Evolutionary conservation across 2,329 filamentous ascomycete species (phyloP).

Genomic region (Xylaria sp.): DNA sequence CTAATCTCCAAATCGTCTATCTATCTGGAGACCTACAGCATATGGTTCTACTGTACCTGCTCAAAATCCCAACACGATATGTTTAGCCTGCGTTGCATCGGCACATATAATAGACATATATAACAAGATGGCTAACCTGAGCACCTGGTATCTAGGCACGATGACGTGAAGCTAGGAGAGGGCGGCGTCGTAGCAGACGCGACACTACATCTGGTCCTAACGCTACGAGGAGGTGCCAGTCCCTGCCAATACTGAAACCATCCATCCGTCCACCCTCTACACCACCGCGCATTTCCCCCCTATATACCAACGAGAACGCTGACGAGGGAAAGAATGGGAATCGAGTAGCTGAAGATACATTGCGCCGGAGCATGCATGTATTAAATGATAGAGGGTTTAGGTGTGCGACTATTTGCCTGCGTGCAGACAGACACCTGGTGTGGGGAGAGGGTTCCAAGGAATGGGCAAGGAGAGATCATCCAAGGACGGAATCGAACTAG

Average conservation of each 20-base stretch:
- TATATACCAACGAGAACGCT: neutral
- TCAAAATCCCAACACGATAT: neutral
- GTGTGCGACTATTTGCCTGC: neutral
- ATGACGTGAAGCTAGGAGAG: conserved; percentile 92
- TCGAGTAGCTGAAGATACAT: neutral
- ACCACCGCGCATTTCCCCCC: neutral
- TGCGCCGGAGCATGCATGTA: neutral
- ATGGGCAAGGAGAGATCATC: neutral
- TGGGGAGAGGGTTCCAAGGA: neutral
- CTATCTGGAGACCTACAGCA: neutral
- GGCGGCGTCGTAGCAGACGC: conserved; percentile 92
- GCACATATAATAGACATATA: neutral
- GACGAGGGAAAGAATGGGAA: neutral
- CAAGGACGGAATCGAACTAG: neutral
- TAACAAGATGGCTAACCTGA: conserved; percentile 12
- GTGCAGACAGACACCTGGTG: neutral
- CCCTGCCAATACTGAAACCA: conserved; percentile 32
- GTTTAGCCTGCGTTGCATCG: neutral
- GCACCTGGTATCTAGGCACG: conserved; percentile 72
- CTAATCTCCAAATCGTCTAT: no score
- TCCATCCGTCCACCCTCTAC: neutral
- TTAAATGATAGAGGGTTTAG: neutral
- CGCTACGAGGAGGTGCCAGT: conserved; percentile 79
- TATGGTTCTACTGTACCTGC: no score
- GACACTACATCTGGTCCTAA: conserved; percentile 94